A percentile compares a stretch with the other conserved stretches of the same genome.
Evolutionary conservation across 2,329 filamentous ascomycete species (phyloP).

Genomic region (Lachnellula occidentalis): DNA sequence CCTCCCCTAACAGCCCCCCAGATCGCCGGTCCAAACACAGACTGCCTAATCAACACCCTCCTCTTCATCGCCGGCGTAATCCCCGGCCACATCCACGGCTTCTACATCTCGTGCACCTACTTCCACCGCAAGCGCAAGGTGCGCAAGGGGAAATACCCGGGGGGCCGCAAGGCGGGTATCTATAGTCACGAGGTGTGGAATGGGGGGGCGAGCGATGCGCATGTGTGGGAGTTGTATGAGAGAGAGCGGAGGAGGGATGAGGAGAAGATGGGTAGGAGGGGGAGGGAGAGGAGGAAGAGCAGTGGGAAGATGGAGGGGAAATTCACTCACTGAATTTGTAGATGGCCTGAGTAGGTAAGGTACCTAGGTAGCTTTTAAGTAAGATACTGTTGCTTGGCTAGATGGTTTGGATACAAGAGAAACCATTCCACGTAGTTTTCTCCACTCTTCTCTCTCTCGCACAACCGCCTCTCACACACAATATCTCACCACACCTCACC

Average conservation of each 20-base stretch:
- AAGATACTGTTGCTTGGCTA: too few species aligned
- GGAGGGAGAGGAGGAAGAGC: conserved; percentile 1
- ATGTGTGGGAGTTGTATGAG: conserved; percentile 17
- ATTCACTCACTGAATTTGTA: too few species aligned
- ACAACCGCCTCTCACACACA: too few species aligned
- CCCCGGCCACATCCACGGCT: conserved; percentile 28
- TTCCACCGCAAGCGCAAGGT: conserved; percentile 62
- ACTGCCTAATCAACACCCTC: conserved; percentile 22
- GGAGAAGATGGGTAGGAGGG: conserved; percentile 5
- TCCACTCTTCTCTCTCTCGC: too few species aligned
- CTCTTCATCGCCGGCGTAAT: conserved; percentile 24
- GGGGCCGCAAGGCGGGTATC: conserved; percentile 57
- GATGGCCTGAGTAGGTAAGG: too few species aligned
- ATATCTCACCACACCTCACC: too few species aligned
- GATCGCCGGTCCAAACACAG: conserved; percentile 18
- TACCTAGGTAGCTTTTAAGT: too few species aligned
- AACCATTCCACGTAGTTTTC: too few species aligned
- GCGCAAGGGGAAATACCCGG: conserved; percentile 46
- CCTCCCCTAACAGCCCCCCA: background rate
- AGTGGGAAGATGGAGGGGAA: background rate
- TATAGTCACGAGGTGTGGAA: conserved; percentile 66
- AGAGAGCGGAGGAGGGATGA: conserved; percentile 3
- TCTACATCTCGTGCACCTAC: conserved; percentile 63
- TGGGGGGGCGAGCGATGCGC: conserved; percentile 41
- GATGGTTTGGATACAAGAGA: too few species aligned